A percentile compares a stretch with the other conserved stretches of the same genome.
Conservation (phyloP, 2,329 filamentous ascomycete species). For the Penicillium sp. region DNA sequence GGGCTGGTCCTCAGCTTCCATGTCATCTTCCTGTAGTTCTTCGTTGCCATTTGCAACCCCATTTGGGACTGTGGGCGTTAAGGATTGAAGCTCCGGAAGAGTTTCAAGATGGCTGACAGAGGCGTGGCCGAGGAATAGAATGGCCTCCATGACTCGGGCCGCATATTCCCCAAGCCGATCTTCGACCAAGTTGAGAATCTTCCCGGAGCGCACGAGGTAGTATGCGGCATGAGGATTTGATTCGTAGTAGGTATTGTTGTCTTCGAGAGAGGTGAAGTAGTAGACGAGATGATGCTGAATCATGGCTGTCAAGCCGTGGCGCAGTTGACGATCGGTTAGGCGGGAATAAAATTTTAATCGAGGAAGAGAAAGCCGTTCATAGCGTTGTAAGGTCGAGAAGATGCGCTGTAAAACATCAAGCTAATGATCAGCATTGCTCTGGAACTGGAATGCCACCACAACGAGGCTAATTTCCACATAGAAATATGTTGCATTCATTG, state of each 20-base stretch:
- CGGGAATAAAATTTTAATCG: slow-evolving; percentile 71
- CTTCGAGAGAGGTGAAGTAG: slow-evolving; percentile 65
- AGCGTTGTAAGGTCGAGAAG: slow-evolving; percentile 72
- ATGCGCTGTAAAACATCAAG: slow-evolving; percentile 64
- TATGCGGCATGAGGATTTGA: slow-evolving; percentile 80
- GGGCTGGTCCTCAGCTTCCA: slow-evolving; percentile 31
- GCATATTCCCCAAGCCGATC: slow-evolving; percentile 73
- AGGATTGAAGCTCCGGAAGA: slow-evolving; percentile 35
- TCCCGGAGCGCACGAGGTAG: slow-evolving; percentile 75
- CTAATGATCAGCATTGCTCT: slow-evolving; percentile 8
- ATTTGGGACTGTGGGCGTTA: slow-evolving; percentile 21
- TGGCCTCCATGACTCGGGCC: slow-evolving; percentile 69
- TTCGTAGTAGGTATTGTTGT: slow-evolving; percentile 73
- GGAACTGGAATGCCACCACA: background rate
- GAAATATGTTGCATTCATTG: background rate
- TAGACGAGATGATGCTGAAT: slow-evolving; percentile 86
- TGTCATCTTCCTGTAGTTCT: slow-evolving; percentile 17
- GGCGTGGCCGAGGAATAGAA: slow-evolving; percentile 76
- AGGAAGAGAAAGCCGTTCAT: slow-evolving; percentile 72
- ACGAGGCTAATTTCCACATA: background rate
- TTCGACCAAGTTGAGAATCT: slow-evolving; percentile 75
- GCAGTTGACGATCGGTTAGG: slow-evolving; percentile 72
- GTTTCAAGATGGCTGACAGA: slow-evolving; percentile 50
- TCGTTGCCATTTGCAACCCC: slow-evolving; percentile 25
- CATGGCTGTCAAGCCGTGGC: slow-evolving; percentile 78